Evolutionary conservation across 805 yeast species (phyloP).

Genomic region (Lipomyces yamadae): DNA sequence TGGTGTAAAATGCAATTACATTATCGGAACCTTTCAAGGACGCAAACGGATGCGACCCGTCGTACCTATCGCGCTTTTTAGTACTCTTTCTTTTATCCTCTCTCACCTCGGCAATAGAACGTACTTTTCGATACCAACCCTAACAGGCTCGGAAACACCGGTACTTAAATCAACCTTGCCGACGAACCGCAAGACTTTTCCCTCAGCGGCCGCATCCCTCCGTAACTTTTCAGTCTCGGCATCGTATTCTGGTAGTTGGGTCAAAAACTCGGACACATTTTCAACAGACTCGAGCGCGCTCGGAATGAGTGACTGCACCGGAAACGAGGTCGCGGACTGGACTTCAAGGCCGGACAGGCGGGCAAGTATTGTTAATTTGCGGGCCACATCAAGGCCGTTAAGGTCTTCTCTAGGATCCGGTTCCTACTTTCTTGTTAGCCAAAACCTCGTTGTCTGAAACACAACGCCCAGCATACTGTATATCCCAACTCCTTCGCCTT

Average conservation of each 20-base stretch:
- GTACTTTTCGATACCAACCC: slow-evolving; percentile 77
- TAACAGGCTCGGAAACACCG: slow-evolving; percentile 54
- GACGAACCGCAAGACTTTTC: slow-evolving; percentile 89
- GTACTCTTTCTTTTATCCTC: not conserved
- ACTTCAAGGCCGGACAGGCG: slow-evolving; percentile 87
- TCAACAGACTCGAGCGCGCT: slow-evolving; percentile 73
- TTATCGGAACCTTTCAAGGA: slow-evolving; percentile 94
- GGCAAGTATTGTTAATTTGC: slow-evolving; percentile 95
- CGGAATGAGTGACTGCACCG: slow-evolving; percentile 93
- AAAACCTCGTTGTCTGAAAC: not conserved
- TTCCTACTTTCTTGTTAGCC: slow-evolving; percentile 51
- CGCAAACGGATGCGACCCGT: slow-evolving; percentile 91
- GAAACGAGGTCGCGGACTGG: slow-evolving; percentile 87
- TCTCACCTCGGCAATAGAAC: not conserved
- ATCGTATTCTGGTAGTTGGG: slow-evolving; percentile 82
- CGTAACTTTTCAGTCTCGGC: slow-evolving; percentile 75
- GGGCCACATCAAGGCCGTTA: slow-evolving; percentile 97
- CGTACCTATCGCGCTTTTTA: slow-evolving; percentile 55
- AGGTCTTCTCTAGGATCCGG: slow-evolving; percentile 99
- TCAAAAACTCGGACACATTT: slow-evolving; percentile 56
- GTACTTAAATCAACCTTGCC: slow-evolving; percentile 77
- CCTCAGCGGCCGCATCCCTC: slow-evolving; percentile 77
- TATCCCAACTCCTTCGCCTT: slow-evolving; percentile 91
- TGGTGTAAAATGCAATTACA: slow-evolving; percentile 87
- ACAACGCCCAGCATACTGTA: slow-evolving; percentile 52